Evolutionary conservation across 2,329 filamentous ascomycete genomes (phyloP), one percentile per base, ranked within the genome.

Genomic region (Colletotrichum destructivum): DNA sequence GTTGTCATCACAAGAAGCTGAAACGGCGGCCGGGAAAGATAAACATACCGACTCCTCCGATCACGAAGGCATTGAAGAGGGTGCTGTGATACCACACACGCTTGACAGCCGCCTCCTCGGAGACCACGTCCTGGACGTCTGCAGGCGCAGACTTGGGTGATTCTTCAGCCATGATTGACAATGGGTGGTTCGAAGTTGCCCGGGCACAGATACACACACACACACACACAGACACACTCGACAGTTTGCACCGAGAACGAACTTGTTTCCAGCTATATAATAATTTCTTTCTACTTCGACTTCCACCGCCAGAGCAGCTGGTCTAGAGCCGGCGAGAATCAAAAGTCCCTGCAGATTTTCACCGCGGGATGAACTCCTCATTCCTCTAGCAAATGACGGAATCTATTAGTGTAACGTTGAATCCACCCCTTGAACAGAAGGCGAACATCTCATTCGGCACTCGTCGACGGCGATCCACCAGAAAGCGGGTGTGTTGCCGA

Each of bases 21-120:
- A 18, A 31, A 21, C 26, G 44, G n/a, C 44, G 13, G 21, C 18
- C 40, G 12, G 16, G n/a, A 60, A 23, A 23, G 31, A 9, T 4
- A 31, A 1, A 42, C 64, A 8, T 63, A 63, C 86, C 87, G 0
- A 88, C 86, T 16, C 80, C 82, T 15, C 87, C 87, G 56, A 88
- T 87, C 18, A 89, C 80, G 59, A 84, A 85, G 49, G 86, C 86
- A 75, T 89, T 87, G 81, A 88, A 88, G 1, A 89, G 81, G 0
- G 86, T 88, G 2, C 82, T 83, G 62, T 82, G 85, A 73, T 88
- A 86, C 87, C 87, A 89, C 31, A 68, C 51, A 1, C 57, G 40
- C 65, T 63, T 71, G 16, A 69, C 69, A 15, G 64, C 59, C 35
- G 16, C 26, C 42, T n/a, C 65, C 15, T 7, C 31, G 23, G 51